phyloP scores from a whole-genome alignment of 176 grass and related monocot species.

The Miscanthus lutarioriparius region DNA sequence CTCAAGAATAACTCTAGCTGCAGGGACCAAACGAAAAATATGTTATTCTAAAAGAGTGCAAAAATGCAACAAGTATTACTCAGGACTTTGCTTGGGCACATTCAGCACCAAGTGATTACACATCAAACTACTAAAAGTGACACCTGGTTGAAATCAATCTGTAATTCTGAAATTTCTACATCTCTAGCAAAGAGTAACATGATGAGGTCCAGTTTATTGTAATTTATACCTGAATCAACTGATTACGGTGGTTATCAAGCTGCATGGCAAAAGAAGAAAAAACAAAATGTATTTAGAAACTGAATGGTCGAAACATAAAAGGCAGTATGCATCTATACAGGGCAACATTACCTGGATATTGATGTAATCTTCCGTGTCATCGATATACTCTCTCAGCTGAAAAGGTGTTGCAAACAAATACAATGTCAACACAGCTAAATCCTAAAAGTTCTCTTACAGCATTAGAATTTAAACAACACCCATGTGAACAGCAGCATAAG shows the following conservation, averaged over 20 bases:
- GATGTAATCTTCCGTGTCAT: conserved; percentile 99
- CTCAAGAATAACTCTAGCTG: conserved; percentile 98
- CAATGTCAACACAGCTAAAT: conserved; percentile 29
- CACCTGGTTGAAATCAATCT: not conserved
- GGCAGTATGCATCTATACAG: not conserved
- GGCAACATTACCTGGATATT: conserved; percentile 85
- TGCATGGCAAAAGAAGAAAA: conserved; percentile 14
- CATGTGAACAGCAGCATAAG: not conserved
- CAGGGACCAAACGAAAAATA: not conserved
- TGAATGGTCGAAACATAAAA: not conserved
- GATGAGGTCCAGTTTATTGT: not conserved
- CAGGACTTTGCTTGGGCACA: not conserved
- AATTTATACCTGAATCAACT: conserved; percentile 97
- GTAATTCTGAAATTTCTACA: conserved; percentile 6
- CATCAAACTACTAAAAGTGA: not conserved
- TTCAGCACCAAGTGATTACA: not conserved
- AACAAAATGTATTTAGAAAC: conserved; percentile 27
- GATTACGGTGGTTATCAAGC: conserved; percentile 99
- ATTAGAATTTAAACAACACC: not conserved
- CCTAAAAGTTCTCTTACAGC: not conserved
- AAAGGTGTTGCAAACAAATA: conserved; percentile 39
- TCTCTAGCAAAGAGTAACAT: not conserved
- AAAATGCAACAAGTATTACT: conserved; percentile 4
- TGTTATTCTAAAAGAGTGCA: not conserved
- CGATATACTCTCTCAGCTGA: conserved; percentile 97